Conservation (phyloP, 2,329 filamentous ascomycete genomes). For the Fonsecaea multimorphosa region DNA sequence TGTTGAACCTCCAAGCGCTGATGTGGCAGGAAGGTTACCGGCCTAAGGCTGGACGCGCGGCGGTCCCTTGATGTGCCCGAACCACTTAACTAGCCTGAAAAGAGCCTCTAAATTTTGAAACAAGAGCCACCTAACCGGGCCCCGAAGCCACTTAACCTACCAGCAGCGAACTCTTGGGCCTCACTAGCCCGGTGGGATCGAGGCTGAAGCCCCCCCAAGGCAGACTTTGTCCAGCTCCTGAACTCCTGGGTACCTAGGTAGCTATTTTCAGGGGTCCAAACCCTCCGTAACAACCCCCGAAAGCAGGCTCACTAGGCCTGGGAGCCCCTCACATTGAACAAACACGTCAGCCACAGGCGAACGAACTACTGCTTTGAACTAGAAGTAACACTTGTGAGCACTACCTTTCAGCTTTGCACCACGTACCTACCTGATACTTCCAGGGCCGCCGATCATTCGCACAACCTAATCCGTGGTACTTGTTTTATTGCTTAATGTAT, state of each 20-base stretch:
- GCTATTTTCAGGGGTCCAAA: slow-evolving; percentile 7
- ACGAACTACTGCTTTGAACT: not conserved
- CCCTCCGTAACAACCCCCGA: not conserved
- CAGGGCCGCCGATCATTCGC: not conserved
- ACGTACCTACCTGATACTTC: not conserved
- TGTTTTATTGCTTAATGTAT: not conserved
- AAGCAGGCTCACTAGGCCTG: not conserved
- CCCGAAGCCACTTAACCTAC: not conserved
- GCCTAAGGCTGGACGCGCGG: slow-evolving; percentile 21
- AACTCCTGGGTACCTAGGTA: not conserved
- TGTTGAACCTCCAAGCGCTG: slow-evolving; percentile 10
- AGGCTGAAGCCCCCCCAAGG: slow-evolving; percentile 5
- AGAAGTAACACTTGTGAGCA: not conserved
- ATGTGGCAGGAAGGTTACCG: slow-evolving; percentile 1
- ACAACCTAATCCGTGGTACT: not conserved
- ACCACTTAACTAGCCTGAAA: slow-evolving; percentile 3
- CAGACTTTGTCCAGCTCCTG: slow-evolving; percentile 7
- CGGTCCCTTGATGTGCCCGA: slow-evolving; percentile 15
- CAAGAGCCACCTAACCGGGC: not conserved
- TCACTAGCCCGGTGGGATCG: not conserved
- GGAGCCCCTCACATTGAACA: not conserved
- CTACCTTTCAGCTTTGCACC: not conserved
- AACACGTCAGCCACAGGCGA: slow-evolving; percentile 12
- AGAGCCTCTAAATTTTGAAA: slow-evolving; percentile 7
- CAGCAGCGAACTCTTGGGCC: not conserved